phyloP scores from a whole-genome alignment of 1,139 yeast species.

The Yamadazyma atlantica region DNA sequence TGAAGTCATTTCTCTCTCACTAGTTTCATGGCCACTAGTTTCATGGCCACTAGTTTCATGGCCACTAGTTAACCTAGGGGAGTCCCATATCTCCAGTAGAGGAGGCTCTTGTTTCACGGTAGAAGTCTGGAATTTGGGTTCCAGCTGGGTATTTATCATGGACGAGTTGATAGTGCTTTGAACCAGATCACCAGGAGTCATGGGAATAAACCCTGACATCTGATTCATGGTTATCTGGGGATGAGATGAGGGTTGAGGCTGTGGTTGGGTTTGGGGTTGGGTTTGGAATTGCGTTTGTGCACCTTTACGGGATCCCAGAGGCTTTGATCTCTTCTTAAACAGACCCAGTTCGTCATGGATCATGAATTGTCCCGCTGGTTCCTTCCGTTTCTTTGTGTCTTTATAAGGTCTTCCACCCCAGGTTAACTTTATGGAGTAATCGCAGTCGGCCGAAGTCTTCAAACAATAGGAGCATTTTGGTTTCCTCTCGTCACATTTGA shows the following conservation, averaged over 20 bases:
- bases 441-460: constrained; percentile 51
- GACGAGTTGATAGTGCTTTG: not conserved
- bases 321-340: no score
- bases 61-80: no score
- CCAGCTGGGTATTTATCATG: not conserved
- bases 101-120: not conserved
- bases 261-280: not conserved
- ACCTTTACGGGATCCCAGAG: not conserved
- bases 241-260: not conserved
- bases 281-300: not conserved
- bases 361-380: no score
- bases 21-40: not conserved
- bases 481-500: constrained; percentile 70
- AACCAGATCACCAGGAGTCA: constrained; percentile 5
- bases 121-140: not conserved
- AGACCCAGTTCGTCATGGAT: no score
- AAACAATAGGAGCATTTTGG: constrained; percentile 65
- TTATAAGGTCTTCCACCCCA: constrained; percentile 80
- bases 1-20: constrained; percentile 1
- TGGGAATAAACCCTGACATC: not conserved
- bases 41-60: no score
- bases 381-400: constrained; percentile 36
- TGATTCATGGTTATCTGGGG: no score
- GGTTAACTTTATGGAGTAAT: constrained; percentile 61
- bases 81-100: not conserved